These are phyloP conservation scores for Sporothrix mexicana DNA, from an alignment of 2,329 filamentous ascomycete species.

Conservation along the genomic window DNA sequence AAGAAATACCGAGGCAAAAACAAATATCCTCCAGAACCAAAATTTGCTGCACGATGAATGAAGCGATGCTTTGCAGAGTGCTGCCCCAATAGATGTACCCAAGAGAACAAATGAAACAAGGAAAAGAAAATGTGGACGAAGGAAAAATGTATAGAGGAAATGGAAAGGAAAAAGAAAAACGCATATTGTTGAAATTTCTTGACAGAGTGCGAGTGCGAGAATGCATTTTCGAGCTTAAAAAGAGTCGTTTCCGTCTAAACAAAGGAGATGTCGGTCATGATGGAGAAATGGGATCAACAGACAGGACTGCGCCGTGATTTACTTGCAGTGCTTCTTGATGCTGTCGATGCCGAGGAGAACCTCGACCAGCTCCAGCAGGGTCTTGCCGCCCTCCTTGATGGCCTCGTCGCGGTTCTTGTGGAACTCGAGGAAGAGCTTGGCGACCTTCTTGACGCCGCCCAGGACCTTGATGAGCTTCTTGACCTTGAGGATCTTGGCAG, in stretches of 20 bases:
- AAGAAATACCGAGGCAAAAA: neutral
- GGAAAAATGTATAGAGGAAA: neutral
- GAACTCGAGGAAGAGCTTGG: constrained; percentile 31
- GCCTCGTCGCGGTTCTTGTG: constrained; percentile 28
- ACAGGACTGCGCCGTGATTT: neutral
- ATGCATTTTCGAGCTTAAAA: constrained; percentile 1
- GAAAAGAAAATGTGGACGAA: neutral
- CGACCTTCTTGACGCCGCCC: constrained; percentile 31
- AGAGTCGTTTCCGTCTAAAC: constrained; percentile 18
- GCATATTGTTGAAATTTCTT: constrained; percentile 4
- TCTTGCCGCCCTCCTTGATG: constrained; percentile 29
- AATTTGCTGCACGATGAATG: constrained; percentile 13
- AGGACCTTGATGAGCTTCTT: constrained; percentile 32
- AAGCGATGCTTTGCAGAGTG: constrained; percentile 8
- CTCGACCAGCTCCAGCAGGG: constrained; percentile 25
- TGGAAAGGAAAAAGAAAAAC: neutral
- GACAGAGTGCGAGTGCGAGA: neutral
- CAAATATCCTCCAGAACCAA: constrained; percentile 26
- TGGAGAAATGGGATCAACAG: neutral
- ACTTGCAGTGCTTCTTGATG: constrained; percentile 29
- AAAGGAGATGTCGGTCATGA: neutral
- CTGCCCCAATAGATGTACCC: neutral
- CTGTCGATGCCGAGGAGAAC: constrained; percentile 23
- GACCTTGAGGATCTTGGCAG: constrained; percentile 31
- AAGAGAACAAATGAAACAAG: neutral